Evolutionary conservation across 2,329 filamentous ascomycete species (phyloP), one percentile per base, ranked within the genome.

Genomic region (Exophiala mesophila): DNA sequence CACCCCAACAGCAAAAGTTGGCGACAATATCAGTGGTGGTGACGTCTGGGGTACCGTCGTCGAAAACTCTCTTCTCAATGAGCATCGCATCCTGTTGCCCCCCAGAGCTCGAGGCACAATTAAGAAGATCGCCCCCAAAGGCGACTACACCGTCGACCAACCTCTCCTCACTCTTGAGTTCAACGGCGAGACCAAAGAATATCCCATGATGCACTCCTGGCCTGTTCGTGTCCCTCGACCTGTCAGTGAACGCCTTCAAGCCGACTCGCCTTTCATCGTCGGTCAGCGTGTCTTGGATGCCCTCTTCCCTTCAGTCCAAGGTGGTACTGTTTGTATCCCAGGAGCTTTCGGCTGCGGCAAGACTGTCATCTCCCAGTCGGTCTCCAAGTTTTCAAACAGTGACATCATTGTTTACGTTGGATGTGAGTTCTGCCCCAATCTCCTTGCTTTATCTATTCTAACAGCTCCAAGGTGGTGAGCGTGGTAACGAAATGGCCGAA

Each of bases 351-450:
- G 92, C 54, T 98, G 92, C 62, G 92, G 92, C 63, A 98, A 98
- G 82, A 98, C 92, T 59, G 92, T 98, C 72, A 98, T 98, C 70
- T 89, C 83, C 61, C 92, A 98, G 72, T 94, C 88, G 48, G 85
- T 98, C 52, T 98, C 92, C 68, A 98, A 98, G 72, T 98, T 98
- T 75, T 98, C 92, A 62, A 98, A 98, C 81, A 92, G 85, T 66
- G 92, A 98, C 65, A 87, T 97, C 61, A 98, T 98, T 57, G 86
- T 98, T 57, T 98, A 98, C 64, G 92, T 98, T 47, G 92, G 92
- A 47, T 83, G 68, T 49, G 44, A 41, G 41, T 50, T 17, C 5
- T 15, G 33, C 42, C n/a, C 26, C 44, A n/a, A 7, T 15, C 21
- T n/a, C 26, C 32, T 44, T 31, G 36, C 20, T 24, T 28, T 33